Evolutionary conservation across 371 early-diverging fungal species (phyloP), one percentile per base, ranked within the genome.

Genomic region (Zancudomyces culisetae): DNA sequence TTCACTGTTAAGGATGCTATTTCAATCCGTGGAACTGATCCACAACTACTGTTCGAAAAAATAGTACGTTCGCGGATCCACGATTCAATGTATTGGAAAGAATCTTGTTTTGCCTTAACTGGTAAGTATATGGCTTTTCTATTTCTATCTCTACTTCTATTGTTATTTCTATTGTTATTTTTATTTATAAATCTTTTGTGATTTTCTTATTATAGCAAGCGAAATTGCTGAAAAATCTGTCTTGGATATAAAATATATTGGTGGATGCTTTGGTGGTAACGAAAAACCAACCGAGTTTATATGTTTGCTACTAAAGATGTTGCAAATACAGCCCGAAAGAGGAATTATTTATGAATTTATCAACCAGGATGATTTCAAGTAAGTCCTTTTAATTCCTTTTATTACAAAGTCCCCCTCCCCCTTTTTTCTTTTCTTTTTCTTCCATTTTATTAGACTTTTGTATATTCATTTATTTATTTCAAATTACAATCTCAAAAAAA

Each of bases 71-170:
- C 79, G 42, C 77, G 94, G 50, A 90, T 93, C 55, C 86, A 84
- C 63, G 90, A 90, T 51, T 82, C 83, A 27, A 60, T 83, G 13
- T 97, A 89, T 66, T 97, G 92, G 93, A 95, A 95, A 60, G 89
- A 95, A 56, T 74, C 81, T 35, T 92, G 92, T 68, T 95, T 90
- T 69, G 94, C 85, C 1, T 69, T 93, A 47, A 87, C 85, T 53
- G 82, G 89, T 87, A 70, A 56, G 55, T 47, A 21, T 19, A 49
- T 20, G 3, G 40, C 13, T 49, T 23, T 0, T 26, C 6, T 22
- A 47, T 19, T 15, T 10, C 23, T 52, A 43, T 27, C 10, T 21
- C 39, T 47, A 19, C 18, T n/a, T n/a, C n/a, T n/a, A n/a, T n/a
- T n/a, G n/a, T n/a, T n/a, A n/a, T n/a, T n/a, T n/a, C n/a, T n/a